Evolutionary conservation across 306 rosid species (phyloP).

Genomic region (Boehmeria nivea): DNA sequence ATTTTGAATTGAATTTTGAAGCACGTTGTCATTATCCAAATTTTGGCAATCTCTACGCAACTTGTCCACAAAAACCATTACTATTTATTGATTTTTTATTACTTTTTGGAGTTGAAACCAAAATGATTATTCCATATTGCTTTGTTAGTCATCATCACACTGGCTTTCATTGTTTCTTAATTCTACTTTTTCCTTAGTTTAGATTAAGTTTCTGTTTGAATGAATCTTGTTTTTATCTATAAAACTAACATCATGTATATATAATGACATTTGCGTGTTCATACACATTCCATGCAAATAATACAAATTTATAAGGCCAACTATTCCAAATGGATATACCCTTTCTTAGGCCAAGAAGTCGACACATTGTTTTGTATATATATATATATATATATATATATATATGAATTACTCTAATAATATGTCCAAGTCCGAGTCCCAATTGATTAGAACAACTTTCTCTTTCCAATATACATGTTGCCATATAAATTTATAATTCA

Average conservation of each 20-base stretch:
- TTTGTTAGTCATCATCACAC: conserved; percentile 6
- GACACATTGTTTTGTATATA: conserved; percentile 2
- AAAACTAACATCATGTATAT: not conserved
- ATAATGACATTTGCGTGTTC: conserved; percentile 12
- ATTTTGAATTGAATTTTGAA: not conserved
- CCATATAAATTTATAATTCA: conserved; percentile 35
- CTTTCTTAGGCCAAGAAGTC: conserved; percentile 18
- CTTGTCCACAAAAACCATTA: conserved; percentile 5
- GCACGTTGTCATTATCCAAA: conserved; percentile 8
- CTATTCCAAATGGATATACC: conserved; percentile 18
- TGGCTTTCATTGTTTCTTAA: not conserved
- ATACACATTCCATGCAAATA: conserved; percentile 13
- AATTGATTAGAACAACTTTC: conserved; percentile 5
- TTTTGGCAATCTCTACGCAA: conserved; percentile 11
- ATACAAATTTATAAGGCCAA: conserved; percentile 8
- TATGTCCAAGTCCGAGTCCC: conserved; percentile 16
- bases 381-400: too few relatives aligned
- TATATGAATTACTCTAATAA: not conserved
- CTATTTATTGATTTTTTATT: not conserved
- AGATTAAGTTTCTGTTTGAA: conserved; percentile 7
- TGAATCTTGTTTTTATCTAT: not conserved
- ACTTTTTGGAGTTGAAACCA: not conserved
- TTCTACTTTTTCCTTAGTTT: conserved; percentile 1
- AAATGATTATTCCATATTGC: conserved; percentile 12
- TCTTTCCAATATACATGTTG: conserved; percentile 15